Base-by-base conservation (phyloP, 1,284 basidiomycete genomes). In the Omphalotus olearius region DNA sequence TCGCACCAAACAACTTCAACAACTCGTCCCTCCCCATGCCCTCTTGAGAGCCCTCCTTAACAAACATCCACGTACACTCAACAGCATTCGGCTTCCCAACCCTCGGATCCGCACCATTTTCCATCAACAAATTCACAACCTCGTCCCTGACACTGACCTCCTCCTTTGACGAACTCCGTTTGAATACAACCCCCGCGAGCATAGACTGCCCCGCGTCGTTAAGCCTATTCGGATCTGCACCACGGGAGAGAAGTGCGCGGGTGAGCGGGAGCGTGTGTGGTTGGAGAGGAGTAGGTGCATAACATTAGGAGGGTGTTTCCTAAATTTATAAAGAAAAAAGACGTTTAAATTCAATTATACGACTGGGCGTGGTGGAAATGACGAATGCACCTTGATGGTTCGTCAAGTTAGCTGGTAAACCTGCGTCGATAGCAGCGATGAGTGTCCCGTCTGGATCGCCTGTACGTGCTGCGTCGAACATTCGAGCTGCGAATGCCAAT, bases 301-400 rank as follows among this genome's bases (percentile, higher is more conserved):
- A 93, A 79, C 89, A 93, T 93, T 53, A 93, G 73, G 5, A 92
- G 71, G 2, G 85, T 87, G 63, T 91, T 89, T 16, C 88, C 88
- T 80, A 59, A n/a, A n/a, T n/a, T n/a, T n/a, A n/a, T n/a, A n/a
- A n/a, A n/a, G n/a, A n/a, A n/a, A n/a, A n/a, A 51, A 40, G 28
- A 42, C 13, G 28, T 37, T 45, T 4, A 33, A n/a, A 4, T 20
- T 20, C 28, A n/a, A 25, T 17, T 25, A 14, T 11, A 23, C 11
- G 13, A 38, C 10, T 6, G 14, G 9, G 14, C 5, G 25, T 2
- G 26, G 33, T 43, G 2, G 25, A 18, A 9, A 11, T 25, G 14
- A 37, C 16, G 49, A 1, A 56, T 64, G 43, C 45, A 82, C 85
- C 85, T 72, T 83, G 77, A 44, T 75, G 70, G 62, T 93, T 93